Evolutionary conservation across 2,329 filamentous ascomycete species (phyloP).

Genomic region (Ophiostoma sp.): DNA sequence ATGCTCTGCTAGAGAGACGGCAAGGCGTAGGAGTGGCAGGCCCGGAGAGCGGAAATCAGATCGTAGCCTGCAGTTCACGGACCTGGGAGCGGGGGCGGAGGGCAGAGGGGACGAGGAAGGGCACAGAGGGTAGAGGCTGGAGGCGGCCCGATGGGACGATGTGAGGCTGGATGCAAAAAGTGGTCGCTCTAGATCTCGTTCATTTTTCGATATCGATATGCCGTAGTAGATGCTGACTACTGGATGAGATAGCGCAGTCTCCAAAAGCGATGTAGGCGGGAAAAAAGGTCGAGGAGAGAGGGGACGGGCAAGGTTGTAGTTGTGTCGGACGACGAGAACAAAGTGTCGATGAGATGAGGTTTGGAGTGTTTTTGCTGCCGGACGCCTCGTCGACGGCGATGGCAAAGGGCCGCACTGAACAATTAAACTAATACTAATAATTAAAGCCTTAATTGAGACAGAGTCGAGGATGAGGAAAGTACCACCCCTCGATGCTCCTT

Average conservation of each 20-base stretch:
- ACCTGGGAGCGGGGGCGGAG: neutral
- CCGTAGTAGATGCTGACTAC: neutral
- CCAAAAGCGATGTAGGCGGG: neutral
- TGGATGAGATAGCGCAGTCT: neutral
- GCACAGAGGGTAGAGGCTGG: neutral
- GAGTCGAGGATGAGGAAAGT: neutral
- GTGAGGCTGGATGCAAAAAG: neutral
- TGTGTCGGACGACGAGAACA: neutral
- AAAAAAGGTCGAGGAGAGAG: no score
- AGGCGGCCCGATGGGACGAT: slow-evolving; percentile 2
- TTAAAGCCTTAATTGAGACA: neutral
- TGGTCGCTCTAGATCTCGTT: no score
- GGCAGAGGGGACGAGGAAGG: neutral
- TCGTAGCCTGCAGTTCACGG: neutral
- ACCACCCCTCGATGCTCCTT: slow-evolving; percentile 1
- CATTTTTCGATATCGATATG: neutral
- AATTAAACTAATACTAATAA: slow-evolving; percentile 1
- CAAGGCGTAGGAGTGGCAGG: neutral
- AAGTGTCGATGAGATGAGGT: neutral
- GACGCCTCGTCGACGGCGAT: neutral
- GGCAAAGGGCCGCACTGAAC: neutral
- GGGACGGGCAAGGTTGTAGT: no score
- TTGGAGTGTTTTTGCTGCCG: neutral
- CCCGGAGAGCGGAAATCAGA: neutral
- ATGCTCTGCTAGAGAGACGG: slow-evolving; percentile 10